Base-by-base conservation (phyloP, 2,329 filamentous ascomycete species). In the Nemania sp. region DNA sequence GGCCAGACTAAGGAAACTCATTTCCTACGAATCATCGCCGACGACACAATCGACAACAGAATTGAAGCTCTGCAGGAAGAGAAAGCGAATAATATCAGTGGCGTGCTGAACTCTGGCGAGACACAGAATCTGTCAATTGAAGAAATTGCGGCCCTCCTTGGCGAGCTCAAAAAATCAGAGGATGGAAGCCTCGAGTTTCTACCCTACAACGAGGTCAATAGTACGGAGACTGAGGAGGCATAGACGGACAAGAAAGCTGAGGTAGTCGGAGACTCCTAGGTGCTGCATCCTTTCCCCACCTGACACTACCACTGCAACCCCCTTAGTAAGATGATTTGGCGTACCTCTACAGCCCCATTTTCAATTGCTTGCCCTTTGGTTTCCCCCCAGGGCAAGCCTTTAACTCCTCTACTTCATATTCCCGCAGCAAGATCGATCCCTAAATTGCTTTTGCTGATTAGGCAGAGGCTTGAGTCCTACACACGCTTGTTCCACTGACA, bases 1-100 rank as follows among this genome's bases (percentile, higher is more conserved):
- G 88, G 88, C 0, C 90, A 94, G 64, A 63, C 69, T 0, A 83
- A 87, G 43, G 76, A 84, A 35, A 87, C 87, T 0, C 76, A 84
- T 11, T 81, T 90, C 59, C 79, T 84, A 0, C 80, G 86, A 0
- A 78, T 92, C 35, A 73, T 86, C 10, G 55, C 56, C 2, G 6
- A 59, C 15, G 32, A 17, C 2, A 65, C 54, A 3, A 59, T 65
- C 5, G 61, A 65, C 21, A 46, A 63, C 29, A 48, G 57, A 11
- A 60, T 65, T 1, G 49, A 54, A 18, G 54, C 46, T 10, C 15
- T 65, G 15, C 63, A 65, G 17, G 42, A 47, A 12, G 12, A 48
- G 29, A 65, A 65, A 20, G 9, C 12, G 7, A 13, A 54, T 13
- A 55, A 62, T 9, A 65, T 65, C 12, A 53, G 17, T 18, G 43